Evolutionary conservation across 2,329 filamentous ascomycete species (phyloP), one percentile per base, ranked within the genome.

Genomic region (Ceratocystis papillata): DNA sequence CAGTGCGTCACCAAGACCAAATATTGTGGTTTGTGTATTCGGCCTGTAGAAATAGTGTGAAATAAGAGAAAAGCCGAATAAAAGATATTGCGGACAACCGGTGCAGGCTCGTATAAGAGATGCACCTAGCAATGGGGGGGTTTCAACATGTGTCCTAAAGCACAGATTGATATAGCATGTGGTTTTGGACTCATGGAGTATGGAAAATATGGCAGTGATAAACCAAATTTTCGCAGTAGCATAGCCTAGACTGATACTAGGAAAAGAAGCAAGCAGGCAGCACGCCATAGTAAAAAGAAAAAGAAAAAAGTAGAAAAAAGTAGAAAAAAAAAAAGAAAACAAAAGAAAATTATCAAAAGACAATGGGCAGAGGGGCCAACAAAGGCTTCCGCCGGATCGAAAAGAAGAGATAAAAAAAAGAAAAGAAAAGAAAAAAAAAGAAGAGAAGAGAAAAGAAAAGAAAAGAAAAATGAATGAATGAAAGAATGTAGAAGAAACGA

Each of bases 281-380:
- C 22, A 41, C 41, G 46, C 48, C 50, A 8, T 17, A 55, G 17
- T 44, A 61, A 55, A 25, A 55, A 3, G 10, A 30, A 55, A 17
- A 55, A 22, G 30, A 33, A 45, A 30, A 59, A 25, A 30, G 44
- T n/a, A 63, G 62, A 45, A 46, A 53, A 46, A 64, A 59, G 25
- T 5, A 22, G 20, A 37, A 5, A 48, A 12, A 25, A 53, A 8
- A n/a, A 50, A 22, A 63, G 53, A 45, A 46, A 65, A 67, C 8
- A 57, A 46, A 68, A 50, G 62, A 63, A 61, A 28, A 66, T 63
- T 64, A 64, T 65, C 63, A 65, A 69, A 65, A 67, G 66, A 67
- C 63, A 69, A 69, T 44, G 30, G 57, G 64, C 20, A 67, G 66
- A 66, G 62, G 46, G 60, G 41, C 66, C 67, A 68, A 62, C 57